A percentile compares a stretch with the other conserved stretches of the same genome.
Evolutionary conservation across 2,329 filamentous ascomycete species (phyloP).

Genomic region (Epichloe brachyelytri): DNA sequence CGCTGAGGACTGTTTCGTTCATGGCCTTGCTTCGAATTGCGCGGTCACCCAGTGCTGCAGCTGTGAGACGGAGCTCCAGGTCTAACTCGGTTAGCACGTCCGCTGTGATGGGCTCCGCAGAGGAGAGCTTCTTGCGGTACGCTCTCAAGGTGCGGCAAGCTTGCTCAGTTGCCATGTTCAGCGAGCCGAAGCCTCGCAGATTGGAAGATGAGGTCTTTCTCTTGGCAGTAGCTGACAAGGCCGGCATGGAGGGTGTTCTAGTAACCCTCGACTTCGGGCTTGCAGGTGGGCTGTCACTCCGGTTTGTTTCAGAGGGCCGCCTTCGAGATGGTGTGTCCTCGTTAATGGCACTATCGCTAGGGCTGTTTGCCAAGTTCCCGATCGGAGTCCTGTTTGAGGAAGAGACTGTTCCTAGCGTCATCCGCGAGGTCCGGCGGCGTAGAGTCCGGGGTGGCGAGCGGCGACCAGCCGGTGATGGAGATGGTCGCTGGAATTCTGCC

Average conservation of each 20-base stretch:
- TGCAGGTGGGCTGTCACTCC: conserved; percentile 33
- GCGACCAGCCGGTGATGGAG: conserved; percentile 29
- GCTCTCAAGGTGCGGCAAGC: conserved; percentile 47
- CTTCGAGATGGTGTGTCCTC: conserved; percentile 37
- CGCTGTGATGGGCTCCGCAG: conserved; percentile 41
- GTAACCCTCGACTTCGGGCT: conserved; percentile 36
- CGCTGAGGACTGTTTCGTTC: conserved; percentile 46
- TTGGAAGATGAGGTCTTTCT: conserved; percentile 36
- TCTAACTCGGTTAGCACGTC: conserved; percentile 50
- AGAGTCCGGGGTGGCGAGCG: conserved; percentile 43
- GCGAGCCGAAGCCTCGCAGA: conserved; percentile 37
- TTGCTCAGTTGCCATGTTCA: conserved; percentile 53
- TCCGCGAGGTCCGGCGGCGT: conserved; percentile 40
- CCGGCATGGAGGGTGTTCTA: conserved; percentile 42
- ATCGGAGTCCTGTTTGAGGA: conserved; percentile 26
- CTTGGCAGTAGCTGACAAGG: conserved; percentile 30
- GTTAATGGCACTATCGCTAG: conserved; percentile 24
- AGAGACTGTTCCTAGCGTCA: conserved; percentile 26
- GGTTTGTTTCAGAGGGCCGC: conserved; percentile 30
- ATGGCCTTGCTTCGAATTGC: conserved; percentile 40
- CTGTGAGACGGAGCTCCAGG: conserved; percentile 50
- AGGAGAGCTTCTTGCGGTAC: conserved; percentile 50
- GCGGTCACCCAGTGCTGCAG: conserved; percentile 45
- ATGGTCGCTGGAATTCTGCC: conserved; percentile 57
- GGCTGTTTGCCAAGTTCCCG: conserved; percentile 26